A percentile compares a stretch with the other conserved stretches of the same genome.
phyloP scores from a whole-genome alignment of 1,139 yeast species.

The Saccharomyces uvarum region DNA sequence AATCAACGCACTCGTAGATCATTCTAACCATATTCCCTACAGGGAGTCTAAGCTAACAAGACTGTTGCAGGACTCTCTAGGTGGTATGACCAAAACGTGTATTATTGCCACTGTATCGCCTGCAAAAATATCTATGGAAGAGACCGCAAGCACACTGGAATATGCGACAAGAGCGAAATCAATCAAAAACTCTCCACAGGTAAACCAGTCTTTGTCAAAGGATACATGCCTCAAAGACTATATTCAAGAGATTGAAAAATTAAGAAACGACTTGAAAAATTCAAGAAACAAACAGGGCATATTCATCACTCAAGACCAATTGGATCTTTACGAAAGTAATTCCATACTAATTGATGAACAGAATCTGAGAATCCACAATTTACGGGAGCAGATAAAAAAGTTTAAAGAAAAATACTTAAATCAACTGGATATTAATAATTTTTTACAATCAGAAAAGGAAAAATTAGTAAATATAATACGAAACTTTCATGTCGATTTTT shows the following conservation, averaged over 20 bases:
- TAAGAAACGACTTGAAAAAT: constrained; percentile 57
- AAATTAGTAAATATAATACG: constrained; percentile 24
- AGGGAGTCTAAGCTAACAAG: constrained; percentile 79
- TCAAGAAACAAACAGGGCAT: constrained; percentile 60
- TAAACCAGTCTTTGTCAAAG: constrained; percentile 47
- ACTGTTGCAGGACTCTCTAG: constrained; percentile 71
- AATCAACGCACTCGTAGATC: constrained; percentile 61
- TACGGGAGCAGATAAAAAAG: constrained; percentile 39
- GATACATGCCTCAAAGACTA: constrained; percentile 44
- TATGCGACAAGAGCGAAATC: constrained; percentile 79
- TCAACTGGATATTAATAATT: constrained; percentile 23
- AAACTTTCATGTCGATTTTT: constrained; percentile 14
- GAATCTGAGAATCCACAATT: constrained; percentile 37
- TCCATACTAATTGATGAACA: constrained; percentile 41
- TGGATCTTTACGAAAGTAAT: constrained; percentile 37
- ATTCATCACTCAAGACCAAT: constrained; percentile 47
- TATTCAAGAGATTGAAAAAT: constrained; percentile 45
- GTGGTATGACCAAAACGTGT: constrained; percentile 74
- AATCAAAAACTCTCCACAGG: constrained; percentile 67
- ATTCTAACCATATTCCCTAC: constrained; percentile 66
- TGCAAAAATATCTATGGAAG: constrained; percentile 63
- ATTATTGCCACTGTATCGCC: constrained; percentile 81
- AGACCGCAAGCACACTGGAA: constrained; percentile 74
- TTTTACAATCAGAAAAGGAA: constrained; percentile 28
- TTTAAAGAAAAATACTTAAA: constrained; percentile 30